Evolutionary conservation across 2,329 filamentous ascomycete genomes (phyloP).

Genomic region (Fusarium buxicola): DNA sequence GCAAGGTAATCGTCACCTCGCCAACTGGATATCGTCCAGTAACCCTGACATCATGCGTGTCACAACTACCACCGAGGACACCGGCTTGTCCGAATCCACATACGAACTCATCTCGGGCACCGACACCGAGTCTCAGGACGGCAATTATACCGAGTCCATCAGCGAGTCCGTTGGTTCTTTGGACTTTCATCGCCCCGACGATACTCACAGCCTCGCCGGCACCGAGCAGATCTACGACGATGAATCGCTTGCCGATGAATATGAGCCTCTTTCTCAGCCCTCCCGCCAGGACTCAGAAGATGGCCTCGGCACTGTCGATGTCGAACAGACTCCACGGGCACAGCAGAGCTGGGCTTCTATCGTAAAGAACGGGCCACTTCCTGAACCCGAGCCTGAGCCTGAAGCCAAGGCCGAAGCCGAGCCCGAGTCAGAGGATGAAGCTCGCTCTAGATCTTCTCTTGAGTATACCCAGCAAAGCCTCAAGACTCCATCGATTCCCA

Average conservation of each 20-base stretch:
- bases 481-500: conserved; percentile 56
- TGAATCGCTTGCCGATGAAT: conserved; percentile 52
- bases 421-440: conserved; percentile 57
- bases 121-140: conserved; percentile 66
- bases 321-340: conserved; percentile 20
- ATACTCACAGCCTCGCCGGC: conserved; percentile 63
- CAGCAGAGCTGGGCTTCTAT: conserved; percentile 32
- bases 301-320: conserved; percentile 13
- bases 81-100: conserved; percentile 66
- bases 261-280: conserved; percentile 33
- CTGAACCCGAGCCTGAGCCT: conserved; percentile 12
- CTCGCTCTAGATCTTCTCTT: conserved; percentile 55
- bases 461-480: conserved; percentile 63
- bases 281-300: conserved; percentile 18
- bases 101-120: conserved; percentile 67
- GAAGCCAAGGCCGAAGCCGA: conserved; percentile 45
- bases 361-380: conserved; percentile 30
- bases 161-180: conserved; percentile 64
- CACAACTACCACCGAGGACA: conserved; percentile 58
- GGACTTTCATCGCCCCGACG: conserved; percentile 61
- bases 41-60: conserved; percentile 67
- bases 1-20: conserved; percentile 65
- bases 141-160: conserved; percentile 59
- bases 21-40: conserved; percentile 70
- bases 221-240: conserved; percentile 62